phyloP scores from a whole-genome alignment of 2,329 filamentous ascomycete genomes.

The Colletotrichum sojae region DNA sequence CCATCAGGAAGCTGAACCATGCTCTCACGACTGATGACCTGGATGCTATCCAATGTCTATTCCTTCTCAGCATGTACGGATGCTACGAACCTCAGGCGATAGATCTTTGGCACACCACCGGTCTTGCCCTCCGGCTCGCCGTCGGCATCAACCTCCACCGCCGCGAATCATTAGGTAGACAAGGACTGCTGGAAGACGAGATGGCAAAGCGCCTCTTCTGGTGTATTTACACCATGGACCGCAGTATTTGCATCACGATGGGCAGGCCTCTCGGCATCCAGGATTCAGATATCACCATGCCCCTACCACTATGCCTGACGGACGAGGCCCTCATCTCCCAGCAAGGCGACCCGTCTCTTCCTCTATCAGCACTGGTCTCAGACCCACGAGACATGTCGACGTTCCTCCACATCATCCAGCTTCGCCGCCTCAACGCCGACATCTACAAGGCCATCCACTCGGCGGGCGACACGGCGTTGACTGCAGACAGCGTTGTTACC shows the following conservation, averaged over 20 bases:
- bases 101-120: constrained; percentile 46
- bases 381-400: constrained; percentile 43
- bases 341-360: not conserved
- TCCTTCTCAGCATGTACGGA: constrained; percentile 47
- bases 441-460: constrained; percentile 44
- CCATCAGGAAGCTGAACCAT: constrained; percentile 18
- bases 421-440: constrained; percentile 45
- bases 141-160: constrained; percentile 44
- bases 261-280: constrained; percentile 45
- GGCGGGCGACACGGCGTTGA: not conserved
- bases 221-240: constrained; percentile 47
- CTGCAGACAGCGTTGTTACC: not conserved
- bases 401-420: constrained; percentile 46
- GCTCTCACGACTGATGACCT: constrained; percentile 42
- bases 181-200: constrained; percentile 41
- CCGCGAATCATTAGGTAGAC: constrained; percentile 37
- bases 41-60: constrained; percentile 45
- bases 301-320: constrained; percentile 40
- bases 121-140: constrained; percentile 44
- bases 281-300: constrained; percentile 45
- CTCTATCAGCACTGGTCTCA: no score
- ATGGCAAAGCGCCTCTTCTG: constrained; percentile 49
- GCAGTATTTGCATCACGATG: constrained; percentile 46
- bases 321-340: constrained; percentile 14
- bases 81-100: constrained; percentile 46